phyloP scores from a whole-genome alignment of 1,284 basidiomycete genomes.

The Cutaneotrichosporon cutaneum region DNA sequence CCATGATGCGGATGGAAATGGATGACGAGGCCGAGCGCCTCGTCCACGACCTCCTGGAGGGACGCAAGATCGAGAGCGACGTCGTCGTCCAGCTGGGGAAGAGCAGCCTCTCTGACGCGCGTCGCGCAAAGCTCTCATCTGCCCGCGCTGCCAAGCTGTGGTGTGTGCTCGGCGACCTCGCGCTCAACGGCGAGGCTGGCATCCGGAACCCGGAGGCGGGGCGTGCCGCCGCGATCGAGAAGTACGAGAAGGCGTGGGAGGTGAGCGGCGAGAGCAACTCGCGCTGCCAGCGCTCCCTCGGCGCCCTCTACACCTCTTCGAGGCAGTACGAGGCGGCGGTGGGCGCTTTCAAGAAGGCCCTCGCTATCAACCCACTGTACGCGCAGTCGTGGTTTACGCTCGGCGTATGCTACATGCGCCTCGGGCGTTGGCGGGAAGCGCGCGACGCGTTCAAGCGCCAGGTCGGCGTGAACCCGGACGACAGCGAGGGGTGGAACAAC shows the following conservation, averaged over 20 bases:
- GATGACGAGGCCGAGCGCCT: slow-evolving; percentile 72
- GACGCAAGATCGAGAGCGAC: slow-evolving; percentile 76
- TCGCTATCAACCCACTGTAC: slow-evolving; percentile 83
- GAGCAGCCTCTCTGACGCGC: slow-evolving; percentile 54
- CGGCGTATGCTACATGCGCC: slow-evolving; percentile 80
- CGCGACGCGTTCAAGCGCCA: slow-evolving; percentile 81
- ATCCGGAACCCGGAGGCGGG: slow-evolving; percentile 32
- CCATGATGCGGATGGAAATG: slow-evolving; percentile 75
- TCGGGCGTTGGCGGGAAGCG: slow-evolving; percentile 79
- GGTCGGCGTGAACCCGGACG: slow-evolving; percentile 89
- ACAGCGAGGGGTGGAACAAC: slow-evolving; percentile 98
- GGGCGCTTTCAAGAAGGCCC: slow-evolving; percentile 68
- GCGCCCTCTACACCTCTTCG: slow-evolving; percentile 73
- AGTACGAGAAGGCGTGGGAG: slow-evolving; percentile 83
- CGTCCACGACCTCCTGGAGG: slow-evolving; percentile 78
- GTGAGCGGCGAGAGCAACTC: slow-evolving; percentile 76
- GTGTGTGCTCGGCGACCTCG: slow-evolving; percentile 93
- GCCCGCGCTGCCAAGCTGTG: slow-evolving; percentile 86
- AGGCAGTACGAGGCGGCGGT: slow-evolving; percentile 66
- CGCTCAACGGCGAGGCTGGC: slow-evolving; percentile 57
- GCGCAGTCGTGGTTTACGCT: slow-evolving; percentile 93
- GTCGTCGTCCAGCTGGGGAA: slow-evolving; percentile 66
- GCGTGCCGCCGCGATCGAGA: slow-evolving; percentile 59
- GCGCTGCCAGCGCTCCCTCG: slow-evolving; percentile 86
- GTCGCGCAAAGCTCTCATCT: slow-evolving; percentile 60